Conservation (phyloP, 306 rosid genomes). For the Casuarina glauca region DNA sequence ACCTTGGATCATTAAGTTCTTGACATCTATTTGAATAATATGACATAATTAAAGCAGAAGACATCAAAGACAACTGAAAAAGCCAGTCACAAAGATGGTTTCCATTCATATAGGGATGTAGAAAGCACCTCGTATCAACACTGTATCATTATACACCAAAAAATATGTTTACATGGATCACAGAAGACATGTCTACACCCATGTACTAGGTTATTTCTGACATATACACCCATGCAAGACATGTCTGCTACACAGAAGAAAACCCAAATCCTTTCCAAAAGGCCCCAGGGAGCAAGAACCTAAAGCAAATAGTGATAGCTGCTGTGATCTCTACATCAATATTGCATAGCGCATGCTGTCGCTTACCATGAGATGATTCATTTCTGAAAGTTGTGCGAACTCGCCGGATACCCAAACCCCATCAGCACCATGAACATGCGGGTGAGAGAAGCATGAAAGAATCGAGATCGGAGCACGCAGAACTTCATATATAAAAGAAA, state of each 20-base stretch:
- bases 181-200: not conserved
- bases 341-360: conserved; percentile 98
- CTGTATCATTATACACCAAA: not conserved
- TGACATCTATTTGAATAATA: not conserved
- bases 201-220: conserved; percentile 5
- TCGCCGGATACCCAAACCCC: conserved; percentile 71
- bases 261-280: conserved; percentile 6
- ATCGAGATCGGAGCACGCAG: conserved; percentile 66
- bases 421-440: conserved; percentile 59
- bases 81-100: not conserved
- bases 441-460: conserved; percentile 75
- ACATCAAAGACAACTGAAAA: not conserved
- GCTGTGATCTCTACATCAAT: conserved; percentile 57
- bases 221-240: conserved; percentile 1
- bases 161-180: conserved; percentile 22
- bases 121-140: conserved; percentile 13
- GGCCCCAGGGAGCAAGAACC: conserved; percentile 8
- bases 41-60: not conserved
- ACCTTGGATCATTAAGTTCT: not conserved
- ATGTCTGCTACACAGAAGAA: not conserved
- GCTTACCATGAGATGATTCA: conserved; percentile 89
- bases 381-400: conserved; percentile 64
- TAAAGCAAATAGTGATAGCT: not conserved
- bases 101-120: conserved; percentile 13
- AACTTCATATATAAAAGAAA: conserved; percentile 45